Percentiles rank a stretch among this genome's conserved stretches.
Evolutionary conservation across 345 rosid genomes (phyloP).

Genomic region (Citrus unshiu): DNA sequence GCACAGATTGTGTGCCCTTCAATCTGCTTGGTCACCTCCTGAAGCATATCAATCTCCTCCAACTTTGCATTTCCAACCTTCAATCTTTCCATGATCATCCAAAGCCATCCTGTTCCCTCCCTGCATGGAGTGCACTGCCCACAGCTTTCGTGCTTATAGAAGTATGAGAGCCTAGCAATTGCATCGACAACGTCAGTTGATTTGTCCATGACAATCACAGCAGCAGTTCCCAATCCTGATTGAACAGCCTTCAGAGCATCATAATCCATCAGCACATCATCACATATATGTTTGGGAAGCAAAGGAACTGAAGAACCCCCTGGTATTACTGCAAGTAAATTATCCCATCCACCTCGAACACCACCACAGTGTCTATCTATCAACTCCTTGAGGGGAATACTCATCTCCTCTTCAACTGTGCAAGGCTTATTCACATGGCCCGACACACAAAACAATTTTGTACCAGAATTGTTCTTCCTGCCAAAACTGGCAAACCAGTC

Average conservation of each 20-base stretch:
- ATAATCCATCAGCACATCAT: constrained; percentile 93
- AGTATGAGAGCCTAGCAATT: constrained; percentile 93
- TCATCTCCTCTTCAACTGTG: constrained; percentile 97
- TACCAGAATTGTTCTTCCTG: constrained; percentile 88
- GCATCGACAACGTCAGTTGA: constrained; percentile 99
- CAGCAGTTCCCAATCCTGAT: constrained; percentile 93
- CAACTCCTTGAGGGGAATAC: constrained; percentile 87
- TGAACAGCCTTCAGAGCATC: constrained; percentile 98
- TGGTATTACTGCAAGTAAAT: constrained; percentile 88
- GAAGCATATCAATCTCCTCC: constrained; percentile 99
- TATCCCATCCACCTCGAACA: constrained; percentile 96
- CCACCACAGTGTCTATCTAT: constrained; percentile 97
- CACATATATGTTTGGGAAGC: constrained; percentile 77
- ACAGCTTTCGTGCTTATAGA: constrained; percentile 98
- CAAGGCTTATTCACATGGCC: constrained; percentile 96
- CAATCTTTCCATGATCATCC: constrained; percentile 99
- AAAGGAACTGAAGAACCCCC: constrained; percentile 97
- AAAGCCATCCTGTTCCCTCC: constrained; percentile 97
- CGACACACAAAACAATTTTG: constrained; percentile 78
- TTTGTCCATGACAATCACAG: constrained; percentile 98
- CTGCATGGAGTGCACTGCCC: constrained; percentile 99
- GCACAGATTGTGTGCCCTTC: constrained; percentile 99
- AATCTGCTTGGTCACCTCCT: constrained; percentile 95
- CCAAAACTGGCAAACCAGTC: constrained; percentile 99
- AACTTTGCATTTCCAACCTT: constrained; percentile 92